Conservation (phyloP, 129 eudicot species). For the Arctium lappa region DNA sequence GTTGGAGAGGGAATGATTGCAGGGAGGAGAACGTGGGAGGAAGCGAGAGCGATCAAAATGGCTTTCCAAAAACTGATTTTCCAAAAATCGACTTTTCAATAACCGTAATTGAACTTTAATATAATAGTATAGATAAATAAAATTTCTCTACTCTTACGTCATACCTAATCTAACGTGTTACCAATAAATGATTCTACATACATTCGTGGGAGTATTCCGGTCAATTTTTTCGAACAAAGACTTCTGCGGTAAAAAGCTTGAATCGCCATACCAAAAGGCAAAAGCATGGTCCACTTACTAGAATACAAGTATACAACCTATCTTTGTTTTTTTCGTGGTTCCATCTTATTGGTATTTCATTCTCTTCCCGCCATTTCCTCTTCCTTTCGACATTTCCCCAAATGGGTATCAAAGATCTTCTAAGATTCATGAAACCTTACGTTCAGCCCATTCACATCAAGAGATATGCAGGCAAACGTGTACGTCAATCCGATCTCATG, state of each 20-base stretch:
- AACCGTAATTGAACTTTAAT: no score
- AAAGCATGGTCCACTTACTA: background rate
- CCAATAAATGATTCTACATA: no score
- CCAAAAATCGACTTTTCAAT: no score
- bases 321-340: no score
- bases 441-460: slow-evolving; percentile 74
- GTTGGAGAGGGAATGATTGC: no score
- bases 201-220: slow-evolving; percentile 9
- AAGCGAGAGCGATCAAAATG: no score
- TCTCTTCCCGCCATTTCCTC: slow-evolving; percentile 32
- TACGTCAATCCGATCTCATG: slow-evolving; percentile 8
- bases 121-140: no score
- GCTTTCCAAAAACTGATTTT: no score
- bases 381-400: background rate
- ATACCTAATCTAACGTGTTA: no score
- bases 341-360: background rate
- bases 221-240: slow-evolving; percentile 1
- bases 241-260: slow-evolving; percentile 9
- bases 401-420: slow-evolving; percentile 94
- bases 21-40: no score
- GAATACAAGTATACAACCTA: no score
- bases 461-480: slow-evolving; percentile 73
- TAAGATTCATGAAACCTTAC: slow-evolving; percentile 79
- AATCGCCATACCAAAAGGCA: background rate
- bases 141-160: no score